Evolutionary conservation across 495 filamentous ascomycete species (phyloP), one percentile per base, ranked within the genome.

Genomic region (Talaromyces proteolyticus): DNA sequence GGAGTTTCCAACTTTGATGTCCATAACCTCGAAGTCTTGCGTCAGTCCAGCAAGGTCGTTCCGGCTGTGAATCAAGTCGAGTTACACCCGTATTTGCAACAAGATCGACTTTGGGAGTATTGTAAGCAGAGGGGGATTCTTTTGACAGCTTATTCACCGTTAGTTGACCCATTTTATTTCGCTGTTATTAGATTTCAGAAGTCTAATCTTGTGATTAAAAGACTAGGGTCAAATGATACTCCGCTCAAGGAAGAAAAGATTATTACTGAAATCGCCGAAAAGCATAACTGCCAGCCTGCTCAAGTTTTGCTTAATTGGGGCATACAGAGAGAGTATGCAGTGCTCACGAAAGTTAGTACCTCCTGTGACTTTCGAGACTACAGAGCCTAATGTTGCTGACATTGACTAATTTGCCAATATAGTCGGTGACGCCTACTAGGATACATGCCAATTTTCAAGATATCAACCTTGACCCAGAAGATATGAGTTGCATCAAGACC

Each of bases 1-100:
- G 79, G 80, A 11, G 72, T 83, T 16, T 78, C 74, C 41, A 83
- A 83, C 56, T 82, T 78, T 56, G 72, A 66, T 8, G 62, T 72
- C 43, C 60, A 60, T n/a, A 67, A 63, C 10, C 58, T 80, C 2
- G 66, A 74, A 22, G 57, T 79, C 4, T 55, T 76, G 39, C 43
- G 44, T 11, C 44, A 64, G 22, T 53, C 57, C 6, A 60, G 61
- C 19, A 56, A 62, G 23, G 53, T 77, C 42, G 68, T 68, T 24
- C 82, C 80, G 3, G 67, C 73, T 14, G 77, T 73, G 12, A 73
- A 87, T 57, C 78, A 85, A 44, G 71, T 85, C 45, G 86, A 85
- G 61, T 58, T 70, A 26, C 85, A 75, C 68, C 84, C 80, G 52
- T 88, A 78, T 70, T 77, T 79, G 0, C 76, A 77, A 44, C 79